Conservation (phyloP, 192 early-diverging fungal species). For the Thamnidium elegans region DNA sequence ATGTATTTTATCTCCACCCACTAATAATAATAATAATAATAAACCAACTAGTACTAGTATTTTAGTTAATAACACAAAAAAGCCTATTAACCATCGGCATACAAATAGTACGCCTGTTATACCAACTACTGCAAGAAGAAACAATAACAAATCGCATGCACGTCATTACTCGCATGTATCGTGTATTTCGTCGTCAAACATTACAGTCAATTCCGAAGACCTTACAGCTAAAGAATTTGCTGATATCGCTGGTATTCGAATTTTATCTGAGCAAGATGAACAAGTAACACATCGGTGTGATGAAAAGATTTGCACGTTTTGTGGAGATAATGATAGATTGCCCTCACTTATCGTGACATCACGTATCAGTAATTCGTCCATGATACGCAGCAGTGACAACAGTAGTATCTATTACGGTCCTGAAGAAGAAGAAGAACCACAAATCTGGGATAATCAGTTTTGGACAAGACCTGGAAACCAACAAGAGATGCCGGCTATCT, state of each 20-base stretch:
- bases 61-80: neutral
- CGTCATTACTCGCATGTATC: constrained; percentile 33
- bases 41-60: neutral
- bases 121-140: neutral
- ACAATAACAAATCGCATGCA: constrained; percentile 11
- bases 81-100: constrained; percentile 16
- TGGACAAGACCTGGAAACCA: neutral
- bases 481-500: constrained; percentile 4
- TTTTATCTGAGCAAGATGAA: constrained; percentile 22
- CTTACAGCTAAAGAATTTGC: constrained; percentile 39
- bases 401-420: neutral
- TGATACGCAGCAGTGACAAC: neutral
- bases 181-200: constrained; percentile 28
- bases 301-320: constrained; percentile 4
- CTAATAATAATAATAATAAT: neutral
- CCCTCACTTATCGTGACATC: constrained; percentile 1
- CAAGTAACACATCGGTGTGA: neutral
- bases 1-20: neutral
- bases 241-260: constrained; percentile 32
- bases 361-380: neutral
- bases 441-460: constrained; percentile 4
- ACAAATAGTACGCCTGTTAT: constrained; percentile 18
- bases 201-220: constrained; percentile 37
- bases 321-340: constrained; percentile 2
- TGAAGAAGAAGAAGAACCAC: neutral